phyloP scores from a whole-genome alignment of 192 early-diverging fungal genomes.

The Coemansia sp. region DNA sequence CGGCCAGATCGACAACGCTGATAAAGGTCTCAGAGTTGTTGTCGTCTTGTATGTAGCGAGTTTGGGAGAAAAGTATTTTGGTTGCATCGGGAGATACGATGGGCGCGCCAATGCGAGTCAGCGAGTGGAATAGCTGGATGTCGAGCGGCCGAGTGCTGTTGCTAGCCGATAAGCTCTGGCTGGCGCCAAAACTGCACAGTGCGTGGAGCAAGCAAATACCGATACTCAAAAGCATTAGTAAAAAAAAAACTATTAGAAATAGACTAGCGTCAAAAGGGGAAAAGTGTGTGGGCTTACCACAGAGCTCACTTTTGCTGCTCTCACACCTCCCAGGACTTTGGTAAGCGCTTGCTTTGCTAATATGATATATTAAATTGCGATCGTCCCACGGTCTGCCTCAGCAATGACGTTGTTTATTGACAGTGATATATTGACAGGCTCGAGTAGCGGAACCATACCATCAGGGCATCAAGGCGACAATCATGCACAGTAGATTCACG shows the following conservation, averaged over 20 bases:
- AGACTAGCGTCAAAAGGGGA: not conserved
- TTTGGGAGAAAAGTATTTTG: conserved; percentile 18
- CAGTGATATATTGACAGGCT: no score
- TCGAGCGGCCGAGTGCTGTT: conserved; percentile 29
- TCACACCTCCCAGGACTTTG: no score
- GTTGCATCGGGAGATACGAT: conserved; percentile 35
- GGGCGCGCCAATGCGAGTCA: conserved; percentile 15
- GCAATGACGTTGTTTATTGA: no score
- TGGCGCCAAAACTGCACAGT: not conserved
- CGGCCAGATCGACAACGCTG: conserved; percentile 21
- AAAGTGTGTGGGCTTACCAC: not conserved
- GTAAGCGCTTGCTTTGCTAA: no score
- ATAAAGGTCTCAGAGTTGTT: conserved; percentile 24
- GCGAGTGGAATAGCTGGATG: conserved; percentile 27
- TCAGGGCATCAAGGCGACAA: conserved; percentile 43
- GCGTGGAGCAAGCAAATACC: not conserved
- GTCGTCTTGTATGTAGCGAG: conserved; percentile 26
- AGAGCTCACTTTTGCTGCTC: no score
- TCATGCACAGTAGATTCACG: conserved; percentile 51
- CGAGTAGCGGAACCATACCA: not conserved
- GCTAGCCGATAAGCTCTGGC: not conserved
- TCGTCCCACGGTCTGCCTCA: no score
- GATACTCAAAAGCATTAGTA: not conserved
- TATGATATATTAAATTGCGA: no score
- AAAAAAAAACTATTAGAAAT: not conserved